Conservation (phyloP, 768 basidiomycete genomes). For the Boletellus sp. region DNA sequence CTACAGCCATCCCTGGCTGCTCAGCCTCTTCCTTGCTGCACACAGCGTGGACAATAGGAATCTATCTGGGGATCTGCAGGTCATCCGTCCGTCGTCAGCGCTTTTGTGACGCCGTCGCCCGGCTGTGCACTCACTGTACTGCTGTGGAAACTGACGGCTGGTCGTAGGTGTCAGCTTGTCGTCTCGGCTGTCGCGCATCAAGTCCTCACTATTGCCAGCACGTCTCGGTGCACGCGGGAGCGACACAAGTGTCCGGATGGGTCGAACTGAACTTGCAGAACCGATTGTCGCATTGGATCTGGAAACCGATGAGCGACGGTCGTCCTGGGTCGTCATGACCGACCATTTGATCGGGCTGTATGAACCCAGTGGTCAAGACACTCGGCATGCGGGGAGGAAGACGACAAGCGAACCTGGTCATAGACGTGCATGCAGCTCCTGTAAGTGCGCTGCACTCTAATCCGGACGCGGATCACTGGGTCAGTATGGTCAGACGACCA, state of each 20-base stretch:
- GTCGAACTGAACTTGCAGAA: constrained; percentile 68
- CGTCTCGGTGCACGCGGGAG: constrained; percentile 51
- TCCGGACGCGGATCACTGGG: constrained; percentile 2
- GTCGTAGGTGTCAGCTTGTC: constrained; percentile 21
- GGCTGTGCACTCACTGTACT: constrained; percentile 50
- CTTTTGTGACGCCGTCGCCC: constrained; percentile 3
- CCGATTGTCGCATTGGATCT: constrained; percentile 65
- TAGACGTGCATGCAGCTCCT: constrained; percentile 53
- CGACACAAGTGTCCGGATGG: constrained; percentile 57
- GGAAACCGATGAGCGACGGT: constrained; percentile 16
- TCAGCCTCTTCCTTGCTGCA: constrained; percentile 6
- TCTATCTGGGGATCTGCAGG: constrained; percentile 36
- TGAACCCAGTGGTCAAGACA: constrained; percentile 9
- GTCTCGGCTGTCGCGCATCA: constrained; percentile 3
- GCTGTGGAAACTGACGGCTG: constrained; percentile 70
- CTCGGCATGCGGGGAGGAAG: constrained; percentile 8
- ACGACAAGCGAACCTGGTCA: constrained; percentile 42
- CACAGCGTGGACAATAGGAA: constrained; percentile 33
- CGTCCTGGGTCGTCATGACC: constrained; percentile 11
- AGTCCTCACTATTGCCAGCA: constrained; percentile 76
- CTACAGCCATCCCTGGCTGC: neutral
- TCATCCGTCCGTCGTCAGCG: constrained; percentile 12
- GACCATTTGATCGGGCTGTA: constrained; percentile 61
- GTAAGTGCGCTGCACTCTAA: constrained; percentile 64
- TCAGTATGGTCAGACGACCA: constrained; percentile 12